These are phyloP conservation scores for Tuber borchii DNA, from an alignment of 495 filamentous ascomycete genomes.

Conservation along the genomic window DNA sequence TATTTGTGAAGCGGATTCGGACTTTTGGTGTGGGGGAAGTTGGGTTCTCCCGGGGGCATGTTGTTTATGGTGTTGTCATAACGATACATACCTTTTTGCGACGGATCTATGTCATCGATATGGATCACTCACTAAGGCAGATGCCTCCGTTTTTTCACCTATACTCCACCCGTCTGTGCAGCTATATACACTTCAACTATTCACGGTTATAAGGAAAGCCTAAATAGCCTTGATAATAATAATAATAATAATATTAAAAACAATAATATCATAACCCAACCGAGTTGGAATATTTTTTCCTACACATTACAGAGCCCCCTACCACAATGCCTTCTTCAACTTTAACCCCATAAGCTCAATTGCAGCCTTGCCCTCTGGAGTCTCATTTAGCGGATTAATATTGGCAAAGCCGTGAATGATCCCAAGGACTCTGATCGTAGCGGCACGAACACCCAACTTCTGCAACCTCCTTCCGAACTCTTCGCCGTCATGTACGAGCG, in stretches of 20 bases:
- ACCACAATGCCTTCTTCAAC: constrained; percentile 16
- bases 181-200: background rate
- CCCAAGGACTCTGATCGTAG: constrained; percentile 42
- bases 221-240: background rate
- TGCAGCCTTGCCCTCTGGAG: constrained; percentile 7
- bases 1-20: no score
- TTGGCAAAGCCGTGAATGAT: constrained; percentile 43
- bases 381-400: constrained; percentile 41
- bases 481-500: constrained; percentile 48
- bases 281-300: background rate
- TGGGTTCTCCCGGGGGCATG: no score
- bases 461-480: constrained; percentile 46
- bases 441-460: constrained; percentile 44
- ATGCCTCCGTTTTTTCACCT: no score
- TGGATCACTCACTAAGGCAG: no score
- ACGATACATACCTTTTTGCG: no score
- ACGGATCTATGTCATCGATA: no score
- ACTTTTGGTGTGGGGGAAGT: no score
- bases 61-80: no score
- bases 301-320: background rate
- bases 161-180: background rate
- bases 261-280: background rate
- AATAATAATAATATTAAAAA: background rate
- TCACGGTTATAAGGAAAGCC: background rate
- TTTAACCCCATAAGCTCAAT: constrained; percentile 12